Evolutionary conservation across 2,329 filamentous ascomycete genomes (phyloP).

Genomic region (Curvularia eragrostidis): DNA sequence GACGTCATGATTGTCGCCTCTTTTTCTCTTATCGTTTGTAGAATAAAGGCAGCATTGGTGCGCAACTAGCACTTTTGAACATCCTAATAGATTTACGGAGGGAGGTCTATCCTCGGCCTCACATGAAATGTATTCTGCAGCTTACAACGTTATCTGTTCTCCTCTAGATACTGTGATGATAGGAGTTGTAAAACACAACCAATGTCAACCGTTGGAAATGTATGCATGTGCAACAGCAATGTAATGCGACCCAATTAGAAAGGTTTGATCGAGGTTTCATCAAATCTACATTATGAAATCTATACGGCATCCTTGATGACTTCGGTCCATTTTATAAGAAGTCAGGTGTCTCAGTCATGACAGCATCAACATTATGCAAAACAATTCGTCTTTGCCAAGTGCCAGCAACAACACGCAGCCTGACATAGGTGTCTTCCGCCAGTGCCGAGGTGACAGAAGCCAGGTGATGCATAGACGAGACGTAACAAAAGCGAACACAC

Average conservation of each 20-base stretch:
- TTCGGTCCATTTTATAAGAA: not conserved
- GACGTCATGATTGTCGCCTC: conserved; percentile 1
- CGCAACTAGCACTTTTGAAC: conserved; percentile 22
- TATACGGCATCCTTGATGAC: not conserved
- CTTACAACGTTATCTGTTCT: not conserved
- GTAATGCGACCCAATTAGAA: not conserved
- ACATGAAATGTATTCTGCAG: not conserved
- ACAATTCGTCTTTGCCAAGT: not conserved
- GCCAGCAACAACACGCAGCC: not conserved
- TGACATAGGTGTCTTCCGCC: not conserved
- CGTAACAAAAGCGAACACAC: not conserved
- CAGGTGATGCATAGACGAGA: not conserved
- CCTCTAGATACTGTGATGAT: not conserved
- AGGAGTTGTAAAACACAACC: not conserved
- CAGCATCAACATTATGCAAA: not conserved
- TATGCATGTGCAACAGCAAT: conserved; percentile 32
- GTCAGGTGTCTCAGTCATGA: not conserved
- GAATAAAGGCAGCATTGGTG: conserved; percentile 21
- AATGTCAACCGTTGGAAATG: conserved; percentile 28
- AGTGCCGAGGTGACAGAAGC: not conserved
- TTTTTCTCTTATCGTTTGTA: not conserved
- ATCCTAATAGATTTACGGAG: conserved; percentile 40
- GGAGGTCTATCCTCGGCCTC: conserved; percentile 2
- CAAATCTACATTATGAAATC: not conserved
- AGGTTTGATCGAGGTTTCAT: not conserved